Evolutionary conservation across 1,139 yeast species (phyloP), one percentile per base, ranked within the genome.

Genomic region (Magnusiomyces clavatus): DNA sequence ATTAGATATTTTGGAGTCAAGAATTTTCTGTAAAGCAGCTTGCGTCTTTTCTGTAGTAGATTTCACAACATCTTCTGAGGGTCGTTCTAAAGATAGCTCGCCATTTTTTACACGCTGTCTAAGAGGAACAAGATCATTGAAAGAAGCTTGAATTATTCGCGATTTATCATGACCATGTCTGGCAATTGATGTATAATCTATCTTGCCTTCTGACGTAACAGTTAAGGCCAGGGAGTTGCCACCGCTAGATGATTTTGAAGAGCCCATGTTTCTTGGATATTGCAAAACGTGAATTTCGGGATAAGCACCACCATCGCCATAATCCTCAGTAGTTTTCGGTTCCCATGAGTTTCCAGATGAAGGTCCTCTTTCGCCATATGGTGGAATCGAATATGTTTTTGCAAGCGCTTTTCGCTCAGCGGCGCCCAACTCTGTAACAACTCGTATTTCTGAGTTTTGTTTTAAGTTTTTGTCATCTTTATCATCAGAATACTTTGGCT

Each of bases 41-140:
- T 71, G 72, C 0, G 86, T 82, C 51, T 70, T 65, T n/a, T 67
- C 65, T 3, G 74, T 69, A 1, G 76, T 69, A 24, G 61, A 67
- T 2, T 62, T 62, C 6, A 78, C 69, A 34, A 70, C 73, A 2
- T 69, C 73, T 14, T 68, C 67, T 0, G 75, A 63, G 0, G 83
- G 83, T 43, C 69, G 60, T 0, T 58, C 68, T 16, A 71, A 61
- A 11, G 62, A 57, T 5, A 67, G 50, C 16, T 66, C 67, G 10
- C 70, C 72, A 16, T 67, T 63, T 45, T 68, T 65, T 41, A 69
- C 69, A 17, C 74, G 66, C 46, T 74, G 76, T 48, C 81, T 64
- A 36, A 77, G 61, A 0, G 82, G 82, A 39, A 77, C 68, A 51
- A 77, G 66, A 47, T 75, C 80, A 16, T 68, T 63, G 49, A 73